A percentile compares a stretch with the other conserved stretches of the same genome.
Evolutionary conservation across 805 yeast species (phyloP).

Genomic region (Nakazawaea holstii): DNA sequence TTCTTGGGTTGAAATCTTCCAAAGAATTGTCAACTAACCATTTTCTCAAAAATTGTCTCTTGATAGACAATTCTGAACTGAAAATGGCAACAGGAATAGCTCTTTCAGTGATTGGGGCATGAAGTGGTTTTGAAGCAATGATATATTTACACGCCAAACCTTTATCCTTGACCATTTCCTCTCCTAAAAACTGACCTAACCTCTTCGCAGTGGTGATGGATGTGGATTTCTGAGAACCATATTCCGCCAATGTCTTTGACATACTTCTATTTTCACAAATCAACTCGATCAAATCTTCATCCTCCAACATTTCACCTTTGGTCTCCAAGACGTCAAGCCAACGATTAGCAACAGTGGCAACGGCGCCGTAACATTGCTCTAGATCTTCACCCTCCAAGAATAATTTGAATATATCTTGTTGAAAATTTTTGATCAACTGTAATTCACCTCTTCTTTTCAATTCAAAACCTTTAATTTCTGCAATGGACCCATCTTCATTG

Average conservation of each 20-base stretch:
- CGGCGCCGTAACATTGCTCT: constrained; percentile 79
- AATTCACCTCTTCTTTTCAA: constrained; percentile 95
- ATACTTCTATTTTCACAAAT: constrained; percentile 95
- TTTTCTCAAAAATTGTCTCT: constrained; percentile 67
- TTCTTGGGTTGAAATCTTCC: constrained; percentile 80
- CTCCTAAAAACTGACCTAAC: constrained; percentile 91
- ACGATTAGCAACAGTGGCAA: constrained; percentile 87
- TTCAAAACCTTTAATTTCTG: constrained; percentile 96
- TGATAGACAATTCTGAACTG: constrained; percentile 70
- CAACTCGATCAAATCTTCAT: constrained; percentile 87
- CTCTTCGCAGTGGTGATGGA: constrained; percentile 94
- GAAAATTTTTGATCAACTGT: constrained; percentile 89
- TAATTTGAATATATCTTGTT: constrained; percentile 86
- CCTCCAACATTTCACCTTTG: constrained; percentile 81
- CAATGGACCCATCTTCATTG: constrained; percentile 88
- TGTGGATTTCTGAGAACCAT: constrained; percentile 86
- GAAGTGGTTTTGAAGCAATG: constrained; percentile 75
- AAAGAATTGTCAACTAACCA: constrained; percentile 83
- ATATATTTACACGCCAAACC: constrained; percentile 94
- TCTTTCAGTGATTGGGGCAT: constrained; percentile 90
- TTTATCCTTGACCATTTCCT: constrained; percentile 93
- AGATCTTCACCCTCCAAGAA: constrained; percentile 82
- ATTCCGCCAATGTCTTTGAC: constrained; percentile 88
- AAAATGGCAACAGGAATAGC: constrained; percentile 96
- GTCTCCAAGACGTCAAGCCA: constrained; percentile 94